A percentile compares a stretch with the other conserved stretches of the same genome.
Evolutionary conservation across 73 alveolate genomes (phyloP).

Genomic region (Symbiodinium pilosum): DNA sequence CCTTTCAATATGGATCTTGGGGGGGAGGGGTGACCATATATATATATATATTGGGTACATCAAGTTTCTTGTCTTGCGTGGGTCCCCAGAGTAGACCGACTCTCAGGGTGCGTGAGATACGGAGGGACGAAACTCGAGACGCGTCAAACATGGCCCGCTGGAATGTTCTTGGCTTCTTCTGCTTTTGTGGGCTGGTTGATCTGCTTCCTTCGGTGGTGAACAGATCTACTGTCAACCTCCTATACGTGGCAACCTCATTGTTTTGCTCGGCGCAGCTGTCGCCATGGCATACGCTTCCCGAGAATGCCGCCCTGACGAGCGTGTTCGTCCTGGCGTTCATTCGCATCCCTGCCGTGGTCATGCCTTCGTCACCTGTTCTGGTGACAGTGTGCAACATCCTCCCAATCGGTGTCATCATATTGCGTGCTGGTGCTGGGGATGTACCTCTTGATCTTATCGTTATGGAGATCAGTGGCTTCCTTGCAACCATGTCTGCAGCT

Average conservation of each 20-base stretch:
- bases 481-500: not conserved
- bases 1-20: no score
- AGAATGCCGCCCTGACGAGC: not conserved
- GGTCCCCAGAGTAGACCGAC: no score
- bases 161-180: no score
- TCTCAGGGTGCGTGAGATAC: no score
- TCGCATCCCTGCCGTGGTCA: not conserved
- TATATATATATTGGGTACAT: no score
- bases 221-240: no score
- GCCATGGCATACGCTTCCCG: not conserved
- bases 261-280: not conserved
- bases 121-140: no score
- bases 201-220: no score
- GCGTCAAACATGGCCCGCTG: no score
- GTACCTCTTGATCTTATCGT: not conserved
- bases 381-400: not conserved
- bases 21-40: no score
- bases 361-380: not conserved
- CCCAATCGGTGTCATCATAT: not conserved
- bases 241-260: not conserved
- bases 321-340: not conserved
- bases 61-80: no score
- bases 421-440: not conserved
- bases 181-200: no score
- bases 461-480: not conserved